phyloP scores from a whole-genome alignment of 805 yeast genomes.

The Tetrapisispora arboricola region DNA sequence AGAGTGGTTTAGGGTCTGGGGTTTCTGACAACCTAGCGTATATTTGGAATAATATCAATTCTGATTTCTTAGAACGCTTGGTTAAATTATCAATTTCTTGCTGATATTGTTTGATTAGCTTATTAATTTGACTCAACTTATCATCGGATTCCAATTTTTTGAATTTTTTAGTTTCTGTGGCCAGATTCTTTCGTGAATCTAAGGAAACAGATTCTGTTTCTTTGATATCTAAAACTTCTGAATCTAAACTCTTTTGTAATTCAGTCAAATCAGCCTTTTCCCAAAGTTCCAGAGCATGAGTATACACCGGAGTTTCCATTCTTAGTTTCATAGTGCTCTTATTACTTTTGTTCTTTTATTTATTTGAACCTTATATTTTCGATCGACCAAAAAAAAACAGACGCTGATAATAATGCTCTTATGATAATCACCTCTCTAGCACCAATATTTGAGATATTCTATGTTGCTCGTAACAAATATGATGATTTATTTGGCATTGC shows the following conservation, averaged over 20 bases:
- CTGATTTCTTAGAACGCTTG: conserved; percentile 63
- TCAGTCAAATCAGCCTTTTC: conserved; percentile 57
- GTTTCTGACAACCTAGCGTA: conserved; percentile 77
- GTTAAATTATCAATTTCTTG: conserved; percentile 79
- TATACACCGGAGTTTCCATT: conserved; percentile 26
- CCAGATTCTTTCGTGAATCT: conserved; percentile 62
- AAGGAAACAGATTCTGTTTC: conserved; percentile 60
- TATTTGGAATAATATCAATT: conserved; percentile 59
- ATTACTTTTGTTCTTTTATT: too few species aligned
- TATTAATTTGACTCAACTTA: conserved; percentile 38
- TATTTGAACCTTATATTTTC: too few species aligned
- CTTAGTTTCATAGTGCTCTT: background rate
- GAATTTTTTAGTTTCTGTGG: conserved; percentile 73
- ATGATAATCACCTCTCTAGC: too few species aligned
- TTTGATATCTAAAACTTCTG: conserved; percentile 61
- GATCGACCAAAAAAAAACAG: too few species aligned
- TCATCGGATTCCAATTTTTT: conserved; percentile 49
- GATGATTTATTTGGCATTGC: too few species aligned
- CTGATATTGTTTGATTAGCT: conserved; percentile 69
- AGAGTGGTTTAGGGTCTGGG: conserved; percentile 82
- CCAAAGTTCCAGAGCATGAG: conserved; percentile 63
- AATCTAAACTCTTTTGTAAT: conserved; percentile 65
- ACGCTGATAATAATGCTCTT: too few species aligned
- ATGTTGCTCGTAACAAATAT: too few species aligned
- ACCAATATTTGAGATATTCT: too few species aligned